phyloP scores from a whole-genome alignment of 495 filamentous ascomycete genomes.

The Aspergillus taichungensis region DNA sequence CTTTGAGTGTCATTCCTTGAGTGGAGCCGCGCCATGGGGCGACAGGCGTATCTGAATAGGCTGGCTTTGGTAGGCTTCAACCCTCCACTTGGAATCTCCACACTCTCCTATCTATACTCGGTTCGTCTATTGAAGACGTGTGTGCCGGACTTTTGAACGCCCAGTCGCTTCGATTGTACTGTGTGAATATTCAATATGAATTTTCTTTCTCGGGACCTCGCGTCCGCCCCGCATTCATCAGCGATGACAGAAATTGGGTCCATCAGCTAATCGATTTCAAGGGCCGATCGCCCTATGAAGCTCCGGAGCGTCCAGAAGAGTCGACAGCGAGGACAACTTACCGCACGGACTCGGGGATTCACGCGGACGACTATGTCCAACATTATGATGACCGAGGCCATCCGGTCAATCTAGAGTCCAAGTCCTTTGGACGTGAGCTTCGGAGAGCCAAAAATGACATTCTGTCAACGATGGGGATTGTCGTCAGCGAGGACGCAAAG shows the following conservation, averaged over 20 bases:
- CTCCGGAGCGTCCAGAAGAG: constrained; percentile 30
- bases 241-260: background rate
- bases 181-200: too few species aligned
- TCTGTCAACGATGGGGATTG: constrained; percentile 46
- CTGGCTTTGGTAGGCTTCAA: constrained; percentile 43
- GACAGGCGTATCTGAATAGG: constrained; percentile 41
- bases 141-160: too few species aligned
- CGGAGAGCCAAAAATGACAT: constrained; percentile 50
- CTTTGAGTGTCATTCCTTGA: too few species aligned
- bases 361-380: constrained; percentile 46
- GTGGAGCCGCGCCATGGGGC: constrained; percentile 31
- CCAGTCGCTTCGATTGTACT: too few species aligned
- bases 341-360: constrained; percentile 26
- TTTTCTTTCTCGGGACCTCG: too few species aligned
- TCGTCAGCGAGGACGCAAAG: constrained; percentile 37
- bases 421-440: constrained; percentile 31
- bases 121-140: too few species aligned
- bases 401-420: constrained; percentile 52
- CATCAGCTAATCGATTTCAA: constrained; percentile 23
- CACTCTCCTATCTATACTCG: too few species aligned
- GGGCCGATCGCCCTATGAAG: constrained; percentile 68
- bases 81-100: background rate
- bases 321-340: constrained; percentile 10
- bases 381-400: constrained; percentile 64
- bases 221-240: too few species aligned